Percentiles rank a stretch among this genome's conserved stretches.
Evolutionary conservation across 179 eudicot genomes (phyloP).

Genomic region (Patellifolia procumbens): DNA sequence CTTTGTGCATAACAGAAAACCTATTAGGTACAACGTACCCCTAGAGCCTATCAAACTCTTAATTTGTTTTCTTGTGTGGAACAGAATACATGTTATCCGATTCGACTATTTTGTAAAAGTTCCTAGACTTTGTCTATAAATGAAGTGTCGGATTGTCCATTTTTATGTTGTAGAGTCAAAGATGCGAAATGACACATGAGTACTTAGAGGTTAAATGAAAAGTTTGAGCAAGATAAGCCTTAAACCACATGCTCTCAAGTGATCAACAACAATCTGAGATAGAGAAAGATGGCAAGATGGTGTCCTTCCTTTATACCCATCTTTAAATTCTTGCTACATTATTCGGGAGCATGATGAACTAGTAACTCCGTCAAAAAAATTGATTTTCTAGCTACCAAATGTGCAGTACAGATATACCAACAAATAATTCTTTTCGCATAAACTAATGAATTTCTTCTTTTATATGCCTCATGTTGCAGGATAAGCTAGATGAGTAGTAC

Average conservation of each 20-base stretch:
- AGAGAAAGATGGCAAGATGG: not conserved
- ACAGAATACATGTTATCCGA: too few relatives aligned
- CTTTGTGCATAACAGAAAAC: not conserved
- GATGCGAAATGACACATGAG: too few relatives aligned
- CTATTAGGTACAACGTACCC: not conserved
- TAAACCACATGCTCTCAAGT: not conserved
- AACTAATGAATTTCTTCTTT: not conserved
- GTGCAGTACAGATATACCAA: not conserved
- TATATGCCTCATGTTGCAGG: slow-evolving; percentile 3
- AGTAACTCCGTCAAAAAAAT: too few relatives aligned
- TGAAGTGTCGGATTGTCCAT: too few relatives aligned
- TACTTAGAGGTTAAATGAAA: too few relatives aligned
- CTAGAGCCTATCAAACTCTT: too few relatives aligned
- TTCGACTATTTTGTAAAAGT: too few relatives aligned
- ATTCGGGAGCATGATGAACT: not conserved
- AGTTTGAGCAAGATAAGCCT: not conserved
- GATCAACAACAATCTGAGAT: not conserved
- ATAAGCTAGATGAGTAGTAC: not conserved
- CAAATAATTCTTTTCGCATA: too few relatives aligned
- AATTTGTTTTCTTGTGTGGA: too few relatives aligned
- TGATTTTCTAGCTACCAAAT: too few relatives aligned
- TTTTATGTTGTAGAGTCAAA: too few relatives aligned
- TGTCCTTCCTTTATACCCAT: not conserved
- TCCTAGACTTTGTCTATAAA: too few relatives aligned
- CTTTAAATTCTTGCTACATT: not conserved